Base-by-base conservation (phyloP, 805 yeast species). In the Ogataea polymorpha region DNA sequence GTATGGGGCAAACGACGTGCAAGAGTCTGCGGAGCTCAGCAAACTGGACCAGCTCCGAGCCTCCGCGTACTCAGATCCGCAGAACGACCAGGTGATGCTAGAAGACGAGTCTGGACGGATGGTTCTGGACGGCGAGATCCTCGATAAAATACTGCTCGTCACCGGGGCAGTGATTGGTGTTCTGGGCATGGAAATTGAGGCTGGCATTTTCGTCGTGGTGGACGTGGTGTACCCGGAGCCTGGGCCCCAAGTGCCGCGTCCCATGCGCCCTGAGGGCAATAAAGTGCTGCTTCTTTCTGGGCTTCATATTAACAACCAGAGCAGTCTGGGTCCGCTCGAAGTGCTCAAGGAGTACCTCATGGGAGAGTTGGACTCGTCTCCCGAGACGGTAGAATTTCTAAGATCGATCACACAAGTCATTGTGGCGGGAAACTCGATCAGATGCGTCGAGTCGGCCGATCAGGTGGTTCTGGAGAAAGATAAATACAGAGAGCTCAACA, bases 101-200 rank as follows among this genome's bases (percentile, higher is more conserved):
- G 98, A 93, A 61, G 99, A 93, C 63, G 96, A 89, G 55, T 80
- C 89, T 41, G 99, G 99, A 3, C 70, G 99, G 37, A 82, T 95
- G 6, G 60, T 79, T 23, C 64, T 93, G 16, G 80, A 77, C 35
- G 77, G 77, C 32, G 90, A 88, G 18, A 72, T 74, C 13, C 61
- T 81, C 23, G 71, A 85, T 31, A 67, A 68, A 37, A 68, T 76
- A 14, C 74, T 82, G 2, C 67, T 91, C 18, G 95, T 90, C 0
- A 93, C 97, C 0, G 99, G 99, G 4, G 74, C 80, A n/a, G 82
- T 90, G 0, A 78, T 89, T 6, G 98, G 91, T 0, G 75, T 89
- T 1, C 60, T 89, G 9, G 99, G 99, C 0, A 80, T 86, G 66
- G 96, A 90, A 58, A 72, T 84, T 7, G 79, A 75, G 33, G 80